Evolutionary conservation across 176 grass and related monocot genomes (phyloP).

Genomic region (Ensete glaucum): DNA sequence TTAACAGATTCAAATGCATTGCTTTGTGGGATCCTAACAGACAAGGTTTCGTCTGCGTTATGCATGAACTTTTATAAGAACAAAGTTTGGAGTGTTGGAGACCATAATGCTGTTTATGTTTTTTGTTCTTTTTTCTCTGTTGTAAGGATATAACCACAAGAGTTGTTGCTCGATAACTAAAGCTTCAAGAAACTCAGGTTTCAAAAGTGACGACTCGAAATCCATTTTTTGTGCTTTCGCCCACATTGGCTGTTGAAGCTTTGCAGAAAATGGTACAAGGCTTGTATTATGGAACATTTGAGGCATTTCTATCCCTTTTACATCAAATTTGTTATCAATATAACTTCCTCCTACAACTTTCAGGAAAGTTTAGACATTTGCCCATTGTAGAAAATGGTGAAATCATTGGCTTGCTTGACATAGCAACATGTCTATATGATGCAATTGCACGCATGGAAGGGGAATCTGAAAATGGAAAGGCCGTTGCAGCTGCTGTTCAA

Average conservation of each 20-base stretch:
- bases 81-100: neutral
- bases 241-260: slow-evolving; percentile 81
- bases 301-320: neutral
- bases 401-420: slow-evolving; percentile 87
- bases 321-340: neutral
- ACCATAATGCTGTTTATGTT: neutral
- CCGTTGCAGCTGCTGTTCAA: slow-evolving; percentile 90
- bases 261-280: slow-evolving; percentile 99
- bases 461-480: slow-evolving; percentile 95
- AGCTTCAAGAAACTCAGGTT: slow-evolving; percentile 85
- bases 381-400: slow-evolving; percentile 96
- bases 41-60: slow-evolving; percentile 51
- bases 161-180: slow-evolving; percentile 82
- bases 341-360: slow-evolving; percentile 13
- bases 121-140: neutral
- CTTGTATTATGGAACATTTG: slow-evolving; percentile 10
- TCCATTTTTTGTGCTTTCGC: slow-evolving; percentile 76
- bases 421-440: slow-evolving; percentile 97
- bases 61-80: neutral
- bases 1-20: slow-evolving; percentile 89
- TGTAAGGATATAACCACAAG: slow-evolving; percentile 76
- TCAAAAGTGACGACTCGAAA: slow-evolving; percentile 95
- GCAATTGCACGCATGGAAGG: slow-evolving; percentile 96
- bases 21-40: slow-evolving; percentile 88
- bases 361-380: slow-evolving; percentile 97